A percentile compares a stretch with the other conserved stretches of the same genome.
phyloP scores from a whole-genome alignment of 441 rosid genomes.

The Theobroma grandiflorum region DNA sequence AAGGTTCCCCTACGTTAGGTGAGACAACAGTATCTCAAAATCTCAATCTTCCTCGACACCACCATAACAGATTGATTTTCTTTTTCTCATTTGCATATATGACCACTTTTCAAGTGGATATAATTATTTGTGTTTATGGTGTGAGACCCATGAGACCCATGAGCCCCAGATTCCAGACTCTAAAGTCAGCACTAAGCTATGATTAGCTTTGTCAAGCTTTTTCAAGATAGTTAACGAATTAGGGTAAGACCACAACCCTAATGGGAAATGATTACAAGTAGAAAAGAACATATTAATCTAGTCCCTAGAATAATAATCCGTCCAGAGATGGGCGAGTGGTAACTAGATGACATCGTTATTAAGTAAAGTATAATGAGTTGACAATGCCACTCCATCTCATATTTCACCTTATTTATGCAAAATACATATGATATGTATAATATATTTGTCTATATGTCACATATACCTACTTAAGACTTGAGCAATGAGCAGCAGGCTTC shows the following conservation, averaged over 20 bases:
- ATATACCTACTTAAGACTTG: constrained; percentile 15
- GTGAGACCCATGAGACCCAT: constrained; percentile 16
- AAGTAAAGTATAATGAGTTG: constrained; percentile 25
- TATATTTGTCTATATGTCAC: background rate
- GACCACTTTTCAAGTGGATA: constrained; percentile 38
- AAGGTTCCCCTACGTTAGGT: constrained; percentile 41
- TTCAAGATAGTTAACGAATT: constrained; percentile 46
- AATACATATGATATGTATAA: constrained; percentile 12
- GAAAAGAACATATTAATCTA: constrained; percentile 27
- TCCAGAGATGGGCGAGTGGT: constrained; percentile 8
- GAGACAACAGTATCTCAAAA: constrained; percentile 22
- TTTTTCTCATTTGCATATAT: background rate
- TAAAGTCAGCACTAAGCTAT: constrained; percentile 50
- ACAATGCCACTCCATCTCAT: constrained; percentile 35
- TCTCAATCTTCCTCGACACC: constrained; percentile 28
- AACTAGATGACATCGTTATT: constrained; percentile 29
- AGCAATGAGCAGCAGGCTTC: background rate
- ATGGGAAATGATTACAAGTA: constrained; percentile 37
- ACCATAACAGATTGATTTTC: constrained; percentile 30
- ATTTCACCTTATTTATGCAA: constrained; percentile 28
- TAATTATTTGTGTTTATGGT: constrained; percentile 27
- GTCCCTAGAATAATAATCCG: background rate
- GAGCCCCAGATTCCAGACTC: constrained; percentile 33
- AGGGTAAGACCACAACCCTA: constrained; percentile 30
- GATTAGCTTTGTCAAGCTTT: constrained; percentile 45